Evolutionary conservation across 163 green algal species (phyloP).

Genomic region (Chlorella variabilis): DNA sequence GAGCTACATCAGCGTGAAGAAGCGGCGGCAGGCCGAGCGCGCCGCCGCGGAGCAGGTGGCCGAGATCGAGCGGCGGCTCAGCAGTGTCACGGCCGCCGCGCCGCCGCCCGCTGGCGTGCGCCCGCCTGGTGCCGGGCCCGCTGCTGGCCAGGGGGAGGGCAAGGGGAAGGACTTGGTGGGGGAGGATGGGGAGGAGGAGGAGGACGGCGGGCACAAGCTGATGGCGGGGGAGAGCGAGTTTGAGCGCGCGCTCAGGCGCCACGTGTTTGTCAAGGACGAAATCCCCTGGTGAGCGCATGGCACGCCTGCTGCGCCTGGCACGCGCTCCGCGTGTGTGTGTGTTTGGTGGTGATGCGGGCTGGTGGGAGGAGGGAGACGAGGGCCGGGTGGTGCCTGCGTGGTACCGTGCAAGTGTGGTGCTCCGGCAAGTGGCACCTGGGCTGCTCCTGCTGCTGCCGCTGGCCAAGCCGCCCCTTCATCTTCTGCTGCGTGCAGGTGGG

Average conservation of each 20-base stretch:
- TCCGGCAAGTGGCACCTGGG: not conserved
- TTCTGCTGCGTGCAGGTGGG: slow-evolving; percentile 30
- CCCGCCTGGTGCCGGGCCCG: too few species aligned
- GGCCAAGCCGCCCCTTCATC: too few species aligned
- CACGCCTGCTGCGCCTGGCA: too few species aligned
- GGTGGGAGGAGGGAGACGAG: too few species aligned
- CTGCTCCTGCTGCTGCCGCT: not conserved
- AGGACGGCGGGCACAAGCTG: slow-evolving; percentile 6
- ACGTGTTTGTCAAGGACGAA: slow-evolving; percentile 4
- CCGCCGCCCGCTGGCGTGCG: too few species aligned
- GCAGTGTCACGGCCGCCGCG: not conserved
- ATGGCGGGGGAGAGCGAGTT: slow-evolving; percentile 6
- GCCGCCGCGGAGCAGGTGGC: not conserved
- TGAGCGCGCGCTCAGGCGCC: slow-evolving; percentile 9
- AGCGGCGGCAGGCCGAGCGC: not conserved
- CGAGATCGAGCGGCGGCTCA: not conserved
- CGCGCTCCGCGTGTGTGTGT: too few species aligned
- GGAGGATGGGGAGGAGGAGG: not conserved
- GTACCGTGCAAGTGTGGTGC: too few species aligned
- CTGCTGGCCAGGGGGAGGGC: not conserved
- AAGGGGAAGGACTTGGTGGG: not conserved
- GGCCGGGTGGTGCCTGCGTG: too few species aligned
- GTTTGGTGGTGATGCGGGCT: too few species aligned
- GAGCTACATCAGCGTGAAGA: not conserved
- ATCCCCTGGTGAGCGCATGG: slow-evolving; percentile 30